These are phyloP conservation scores for Leishmania martiniquensis DNA, from an alignment of 208 protist species.

Conservation along the genomic window DNA sequence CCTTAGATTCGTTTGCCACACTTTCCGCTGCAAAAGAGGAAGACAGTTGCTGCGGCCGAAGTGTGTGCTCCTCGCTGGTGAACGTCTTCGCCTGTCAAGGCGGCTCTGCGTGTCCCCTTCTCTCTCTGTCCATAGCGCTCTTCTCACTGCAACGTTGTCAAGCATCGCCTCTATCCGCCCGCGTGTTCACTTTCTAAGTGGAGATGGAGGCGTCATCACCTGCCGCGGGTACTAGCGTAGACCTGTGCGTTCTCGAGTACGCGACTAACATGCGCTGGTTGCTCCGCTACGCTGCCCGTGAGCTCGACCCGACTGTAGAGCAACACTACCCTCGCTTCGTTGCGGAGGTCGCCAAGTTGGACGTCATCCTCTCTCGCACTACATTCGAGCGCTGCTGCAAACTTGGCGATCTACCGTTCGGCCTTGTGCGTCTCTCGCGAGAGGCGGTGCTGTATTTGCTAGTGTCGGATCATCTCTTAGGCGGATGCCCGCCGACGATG, in stretches of 20 bases:
- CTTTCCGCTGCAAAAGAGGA: neutral
- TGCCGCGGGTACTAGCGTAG: neutral
- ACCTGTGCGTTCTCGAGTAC: constrained; percentile 66
- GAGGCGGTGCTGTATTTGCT: constrained; percentile 69
- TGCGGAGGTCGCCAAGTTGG: constrained; percentile 23
- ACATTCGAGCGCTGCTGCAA: constrained; percentile 34
- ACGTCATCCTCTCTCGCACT: constrained; percentile 19
- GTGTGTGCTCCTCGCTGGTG: neutral
- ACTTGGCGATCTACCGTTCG: constrained; percentile 45
- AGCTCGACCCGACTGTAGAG: constrained; percentile 53
- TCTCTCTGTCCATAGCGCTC: too few relatives aligned
- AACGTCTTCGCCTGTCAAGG: too few relatives aligned
- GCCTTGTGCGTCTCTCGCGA: constrained; percentile 44
- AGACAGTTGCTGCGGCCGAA: neutral
- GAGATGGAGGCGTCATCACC: constrained; percentile 15
- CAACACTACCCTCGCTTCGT: constrained; percentile 46
- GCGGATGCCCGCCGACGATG: constrained; percentile 72
- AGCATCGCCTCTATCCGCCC: neutral
- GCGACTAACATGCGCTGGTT: constrained; percentile 75
- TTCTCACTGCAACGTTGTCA: too few relatives aligned
- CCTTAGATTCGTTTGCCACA: neutral
- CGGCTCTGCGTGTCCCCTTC: neutral
- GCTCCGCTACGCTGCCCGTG: constrained; percentile 40
- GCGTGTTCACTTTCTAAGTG: neutral
- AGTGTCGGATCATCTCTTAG: constrained; percentile 68